A percentile compares a stretch with the other conserved stretches of the same genome.
These are phyloP conservation scores for Somion occarium DNA, from an alignment of 1,284 basidiomycete genomes.

Conservation along the genomic window DNA sequence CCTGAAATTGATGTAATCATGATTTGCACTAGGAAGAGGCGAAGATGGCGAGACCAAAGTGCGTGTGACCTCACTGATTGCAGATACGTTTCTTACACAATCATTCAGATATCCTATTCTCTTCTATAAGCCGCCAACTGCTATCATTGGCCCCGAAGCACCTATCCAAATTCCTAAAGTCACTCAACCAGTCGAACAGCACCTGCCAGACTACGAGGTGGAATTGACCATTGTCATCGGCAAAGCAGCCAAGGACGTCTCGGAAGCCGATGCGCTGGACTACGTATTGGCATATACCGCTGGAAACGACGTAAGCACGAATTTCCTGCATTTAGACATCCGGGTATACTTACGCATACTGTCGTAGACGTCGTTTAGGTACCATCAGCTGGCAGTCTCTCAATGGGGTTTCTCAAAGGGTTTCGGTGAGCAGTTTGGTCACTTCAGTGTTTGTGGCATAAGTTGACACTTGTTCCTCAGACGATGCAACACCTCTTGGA, in stretches of 20 bases:
- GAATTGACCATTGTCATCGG: slow-evolving; percentile 87
- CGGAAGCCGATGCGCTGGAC: slow-evolving; percentile 70
- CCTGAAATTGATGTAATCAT: background rate
- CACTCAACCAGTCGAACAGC: slow-evolving; percentile 65
- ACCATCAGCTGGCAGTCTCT: slow-evolving; percentile 68
- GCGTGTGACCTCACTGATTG: slow-evolving; percentile 21
- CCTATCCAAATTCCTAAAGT: slow-evolving; percentile 64
- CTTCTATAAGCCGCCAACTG: slow-evolving; percentile 76
- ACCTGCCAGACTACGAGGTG: slow-evolving; percentile 84
- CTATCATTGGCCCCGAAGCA: slow-evolving; percentile 69
- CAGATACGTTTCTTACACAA: background rate
- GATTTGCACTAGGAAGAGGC: slow-evolving; percentile 49
- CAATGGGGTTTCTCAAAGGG: slow-evolving; percentile 87
- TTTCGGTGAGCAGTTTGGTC: slow-evolving; percentile 49
- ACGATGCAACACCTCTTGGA: slow-evolving; percentile 73
- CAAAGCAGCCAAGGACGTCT: slow-evolving; percentile 73
- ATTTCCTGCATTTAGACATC: too few relatives aligned
- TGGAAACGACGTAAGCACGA: slow-evolving; percentile 64
- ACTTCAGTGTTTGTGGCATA: background rate
- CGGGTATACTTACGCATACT: too few relatives aligned
- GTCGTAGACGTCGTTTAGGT: slow-evolving; percentile 78
- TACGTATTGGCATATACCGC: slow-evolving; percentile 81
- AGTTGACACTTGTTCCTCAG: slow-evolving; percentile 28
- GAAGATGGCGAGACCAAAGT: slow-evolving; percentile 60
- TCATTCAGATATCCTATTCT: slow-evolving; percentile 59